phyloP scores from a whole-genome alignment of 805 yeast species.

The Ogataea neopini region DNA sequence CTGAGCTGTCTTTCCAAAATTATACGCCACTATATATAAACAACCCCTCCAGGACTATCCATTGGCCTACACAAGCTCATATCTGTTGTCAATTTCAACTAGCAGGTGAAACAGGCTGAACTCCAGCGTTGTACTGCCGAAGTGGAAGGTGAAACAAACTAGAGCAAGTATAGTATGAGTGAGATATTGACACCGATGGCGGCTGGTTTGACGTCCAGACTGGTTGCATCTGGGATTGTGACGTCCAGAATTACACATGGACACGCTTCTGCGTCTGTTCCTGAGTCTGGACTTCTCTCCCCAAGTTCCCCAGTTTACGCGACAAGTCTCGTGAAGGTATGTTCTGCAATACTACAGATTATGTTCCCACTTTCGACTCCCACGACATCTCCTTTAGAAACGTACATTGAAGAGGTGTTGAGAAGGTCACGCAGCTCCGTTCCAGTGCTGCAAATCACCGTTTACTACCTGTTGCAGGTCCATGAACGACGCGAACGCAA shows the following conservation, averaged over 20 bases:
- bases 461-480: conserved; percentile 56
- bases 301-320: background rate
- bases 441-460: conserved; percentile 62
- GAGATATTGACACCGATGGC: background rate
- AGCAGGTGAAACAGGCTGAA: background rate
- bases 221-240: no score
- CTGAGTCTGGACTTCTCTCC: background rate
- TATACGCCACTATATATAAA: background rate
- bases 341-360: conserved; percentile 10
- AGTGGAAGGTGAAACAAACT: background rate
- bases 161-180: background rate
- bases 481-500: conserved; percentile 10
- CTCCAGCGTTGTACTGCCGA: background rate
- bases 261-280: no score
- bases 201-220: background rate
- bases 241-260: no score
- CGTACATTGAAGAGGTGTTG: conserved; percentile 43
- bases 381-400: conserved; percentile 8
- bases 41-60: background rate
- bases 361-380: conserved; percentile 11
- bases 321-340: conserved; percentile 7
- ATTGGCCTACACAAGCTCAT: background rate
- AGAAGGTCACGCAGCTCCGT: conserved; percentile 58
- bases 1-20: conserved; percentile 4
- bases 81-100: background rate